Base-by-base conservation (phyloP, 805 yeast species). In the Tetrapisispora arboricola region DNA sequence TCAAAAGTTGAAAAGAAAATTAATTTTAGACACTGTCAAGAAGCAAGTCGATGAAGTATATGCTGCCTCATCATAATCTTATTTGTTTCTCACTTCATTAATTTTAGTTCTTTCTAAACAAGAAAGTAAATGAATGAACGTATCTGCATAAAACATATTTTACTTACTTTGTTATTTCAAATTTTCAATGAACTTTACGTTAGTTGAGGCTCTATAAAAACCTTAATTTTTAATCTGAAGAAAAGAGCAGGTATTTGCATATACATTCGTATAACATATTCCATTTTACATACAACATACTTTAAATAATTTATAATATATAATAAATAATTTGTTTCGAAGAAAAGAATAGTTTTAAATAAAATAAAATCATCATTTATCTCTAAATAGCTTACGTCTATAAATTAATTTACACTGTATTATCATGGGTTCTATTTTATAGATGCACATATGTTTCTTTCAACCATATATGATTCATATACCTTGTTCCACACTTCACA, bases 1-100 rank as follows among this genome's bases (percentile, higher is more conserved):
- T 20, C 96, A 88, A 67, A 92, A 92, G 67, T 73, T 92, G 55
- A 96, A 90, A 71, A 83, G 98, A 72, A 84, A 75, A 71, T 84
- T 83, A 71, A 92, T 92, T 58, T 67, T 85, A 51, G 76, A 71
- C 27, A 76, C 79, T 46, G 83, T 80, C 59, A 63, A 79, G 61
- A 71, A 71, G 28, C 75, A 71, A 36, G 84, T 92, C 54, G 84
- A 83, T 45, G 68, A 65, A 45, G 72, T 85, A 32, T 88, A 84
- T 35, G 48, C 43, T 26, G 19, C 38, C 11, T 22, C 39, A 18
- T 26, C 40, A 6, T 38, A 31, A 21, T n/a, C n/a, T n/a, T n/a
- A n/a, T n/a, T n/a, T n/a, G n/a, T n/a, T n/a, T n/a, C n/a, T n/a
- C n/a, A n/a, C n/a, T n/a, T n/a, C n/a, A n/a, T n/a, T n/a, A n/a